Evolutionary conservation across 2,329 filamentous ascomycete genomes (phyloP).

Genomic region (Pseudopyricularia javanii): DNA sequence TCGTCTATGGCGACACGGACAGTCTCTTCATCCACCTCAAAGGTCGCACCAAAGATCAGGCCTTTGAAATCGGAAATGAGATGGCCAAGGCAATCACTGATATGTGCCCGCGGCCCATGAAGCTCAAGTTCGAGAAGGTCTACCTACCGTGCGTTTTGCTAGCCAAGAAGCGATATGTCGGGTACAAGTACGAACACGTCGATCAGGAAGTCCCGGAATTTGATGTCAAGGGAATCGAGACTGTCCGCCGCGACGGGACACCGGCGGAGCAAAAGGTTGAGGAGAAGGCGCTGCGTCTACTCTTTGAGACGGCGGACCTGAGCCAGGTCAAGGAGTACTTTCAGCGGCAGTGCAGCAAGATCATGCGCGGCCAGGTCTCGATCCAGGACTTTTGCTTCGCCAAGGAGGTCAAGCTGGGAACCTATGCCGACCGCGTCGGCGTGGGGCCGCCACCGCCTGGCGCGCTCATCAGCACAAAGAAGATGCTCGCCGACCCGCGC

Average conservation of each 20-base stretch:
- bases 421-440: slow-evolving; percentile 59
- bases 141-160: slow-evolving; percentile 91
- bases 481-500: slow-evolving; percentile 76
- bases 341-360: slow-evolving; percentile 78
- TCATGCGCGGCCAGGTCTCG: slow-evolving; percentile 78
- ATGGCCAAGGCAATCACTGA: slow-evolving; percentile 80
- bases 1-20: slow-evolving; percentile 97
- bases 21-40: slow-evolving; percentile 85
- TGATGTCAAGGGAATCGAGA: slow-evolving; percentile 97
- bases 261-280: slow-evolving; percentile 95
- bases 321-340: slow-evolving; percentile 85
- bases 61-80: slow-evolving; percentile 85
- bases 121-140: slow-evolving; percentile 97
- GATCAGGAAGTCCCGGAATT: slow-evolving; percentile 73
- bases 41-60: slow-evolving; percentile 74
- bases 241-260: slow-evolving; percentile 86
- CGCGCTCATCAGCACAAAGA: slow-evolving; percentile 73
- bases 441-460: slow-evolving; percentile 66
- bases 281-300: slow-evolving; percentile 75
- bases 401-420: slow-evolving; percentile 79
- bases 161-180: slow-evolving; percentile 95
- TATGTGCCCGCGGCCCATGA: slow-evolving; percentile 81
- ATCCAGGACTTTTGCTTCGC: slow-evolving; percentile 96
- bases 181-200: slow-evolving; percentile 84
- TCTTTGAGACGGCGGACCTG: slow-evolving; percentile 84